phyloP scores from a whole-genome alignment of 2,329 filamentous ascomycete species.

The Clonostachys rosea region DNA sequence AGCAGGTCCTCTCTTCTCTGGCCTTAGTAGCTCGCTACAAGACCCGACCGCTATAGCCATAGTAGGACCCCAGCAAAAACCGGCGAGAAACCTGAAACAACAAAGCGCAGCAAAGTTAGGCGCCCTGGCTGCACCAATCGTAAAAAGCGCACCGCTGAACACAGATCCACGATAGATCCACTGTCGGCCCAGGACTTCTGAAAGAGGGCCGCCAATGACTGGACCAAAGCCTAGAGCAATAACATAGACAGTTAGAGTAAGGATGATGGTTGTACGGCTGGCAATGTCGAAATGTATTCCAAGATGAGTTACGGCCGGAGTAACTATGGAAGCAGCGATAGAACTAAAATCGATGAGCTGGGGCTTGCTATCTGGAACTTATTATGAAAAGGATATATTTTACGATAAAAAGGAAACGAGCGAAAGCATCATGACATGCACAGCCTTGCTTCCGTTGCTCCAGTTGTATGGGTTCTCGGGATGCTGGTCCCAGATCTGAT shows the following conservation, averaged over 20 bases:
- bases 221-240: conserved; percentile 57
- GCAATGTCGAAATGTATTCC: too few species aligned
- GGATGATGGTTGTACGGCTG: conserved; percentile 45
- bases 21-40: conserved; percentile 41
- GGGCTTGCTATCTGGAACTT: too few species aligned
- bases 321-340: too few species aligned
- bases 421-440: too few species aligned
- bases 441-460: too few species aligned
- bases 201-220: conserved; percentile 52
- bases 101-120: conserved; percentile 45
- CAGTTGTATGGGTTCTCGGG: too few species aligned
- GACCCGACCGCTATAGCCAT: conserved; percentile 44
- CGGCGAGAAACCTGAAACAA: conserved; percentile 52
- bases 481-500: too few species aligned
- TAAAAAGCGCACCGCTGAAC: conserved; percentile 48
- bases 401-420: too few species aligned
- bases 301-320: too few species aligned
- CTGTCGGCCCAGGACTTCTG: conserved; percentile 51
- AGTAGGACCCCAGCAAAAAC: conserved; percentile 42
- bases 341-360: too few species aligned
- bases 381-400: too few species aligned
- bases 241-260: conserved; percentile 56
- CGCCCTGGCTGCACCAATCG: conserved; percentile 47
- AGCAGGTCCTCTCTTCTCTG: conserved; percentile 26
- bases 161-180: conserved; percentile 42